A percentile compares a stretch with the other conserved stretches of the same genome.
These are phyloP conservation scores for Debaryomyces castellii DNA, from an alignment of 805 yeast genomes.

Conservation along the genomic window DNA sequence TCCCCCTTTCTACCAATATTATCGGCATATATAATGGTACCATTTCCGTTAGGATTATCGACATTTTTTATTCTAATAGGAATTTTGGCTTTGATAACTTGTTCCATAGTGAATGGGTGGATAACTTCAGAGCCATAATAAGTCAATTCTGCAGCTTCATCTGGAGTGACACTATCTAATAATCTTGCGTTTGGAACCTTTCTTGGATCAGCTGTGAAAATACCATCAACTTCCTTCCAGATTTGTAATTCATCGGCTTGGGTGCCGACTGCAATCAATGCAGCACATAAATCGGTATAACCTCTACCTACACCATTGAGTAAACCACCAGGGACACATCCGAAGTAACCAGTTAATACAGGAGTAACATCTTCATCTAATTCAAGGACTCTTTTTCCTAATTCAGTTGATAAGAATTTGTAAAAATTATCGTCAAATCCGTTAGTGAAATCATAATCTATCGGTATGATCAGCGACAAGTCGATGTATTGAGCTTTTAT, in stretches of 20 bases:
- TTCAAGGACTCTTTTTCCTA: constrained; percentile 49
- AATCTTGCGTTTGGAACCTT: constrained; percentile 89
- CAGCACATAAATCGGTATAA: constrained; percentile 97
- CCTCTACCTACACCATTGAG: constrained; percentile 95
- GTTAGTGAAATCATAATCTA: constrained; percentile 51
- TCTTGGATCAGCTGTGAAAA: constrained; percentile 97
- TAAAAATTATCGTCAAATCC: constrained; percentile 72
- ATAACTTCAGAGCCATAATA: constrained; percentile 98
- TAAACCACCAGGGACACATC: constrained; percentile 93
- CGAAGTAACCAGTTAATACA: constrained; percentile 94
- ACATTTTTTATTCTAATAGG: constrained; percentile 97
- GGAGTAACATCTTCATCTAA: constrained; percentile 59
- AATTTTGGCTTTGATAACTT: constrained; percentile 91
- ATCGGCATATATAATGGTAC: constrained; percentile 93
- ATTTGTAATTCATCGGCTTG: constrained; percentile 93
- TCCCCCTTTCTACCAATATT: constrained; percentile 83
- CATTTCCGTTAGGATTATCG: constrained; percentile 87
- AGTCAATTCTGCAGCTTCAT: constrained; percentile 97
- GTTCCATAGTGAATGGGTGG: constrained; percentile 99
- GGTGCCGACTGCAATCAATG: constrained; percentile 89
- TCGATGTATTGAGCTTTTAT: constrained; percentile 76
- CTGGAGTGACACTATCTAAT: constrained; percentile 88
- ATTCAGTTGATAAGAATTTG: constrained; percentile 48
- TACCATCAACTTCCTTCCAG: constrained; percentile 99
- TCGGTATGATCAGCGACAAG: constrained; percentile 68